phyloP scores from a whole-genome alignment of 257 asterid species.

The Solanum sejunctum region DNA sequence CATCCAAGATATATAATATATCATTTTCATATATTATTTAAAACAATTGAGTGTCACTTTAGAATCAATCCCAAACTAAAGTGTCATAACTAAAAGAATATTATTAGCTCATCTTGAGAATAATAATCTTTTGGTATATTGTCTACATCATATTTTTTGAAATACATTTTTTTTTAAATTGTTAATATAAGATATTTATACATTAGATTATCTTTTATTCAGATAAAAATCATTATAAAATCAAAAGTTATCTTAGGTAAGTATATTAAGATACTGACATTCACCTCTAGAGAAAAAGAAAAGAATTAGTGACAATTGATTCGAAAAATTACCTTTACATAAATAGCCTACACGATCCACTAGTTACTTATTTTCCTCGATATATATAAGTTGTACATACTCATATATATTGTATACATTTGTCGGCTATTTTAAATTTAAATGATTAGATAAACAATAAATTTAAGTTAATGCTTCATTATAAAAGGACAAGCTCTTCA shows the following conservation, averaged over 20 bases:
- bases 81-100: neutral
- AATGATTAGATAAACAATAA: too few species aligned
- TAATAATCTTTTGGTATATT: neutral
- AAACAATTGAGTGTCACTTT: neutral
- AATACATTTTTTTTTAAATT: too few species aligned
- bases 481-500: neutral
- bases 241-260: neutral
- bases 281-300: neutral
- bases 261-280: neutral
- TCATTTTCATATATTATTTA: too few species aligned
- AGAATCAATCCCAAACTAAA: neutral
- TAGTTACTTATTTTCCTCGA: too few species aligned
- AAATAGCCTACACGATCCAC: neutral
- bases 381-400: too few species aligned
- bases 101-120: neutral
- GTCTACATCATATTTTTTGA: too few species aligned
- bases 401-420: neutral
- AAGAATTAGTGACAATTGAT: neutral
- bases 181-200: too few species aligned
- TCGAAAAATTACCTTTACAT: neutral
- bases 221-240: neutral
- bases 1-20: too few species aligned
- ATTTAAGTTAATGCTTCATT: too few species aligned
- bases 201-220: too few species aligned
- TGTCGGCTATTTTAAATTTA: neutral